Evolutionary conservation across 2,329 filamentous ascomycete genomes (phyloP), one percentile per base, ranked within the genome.

Genomic region (Beauveria varroae): DNA sequence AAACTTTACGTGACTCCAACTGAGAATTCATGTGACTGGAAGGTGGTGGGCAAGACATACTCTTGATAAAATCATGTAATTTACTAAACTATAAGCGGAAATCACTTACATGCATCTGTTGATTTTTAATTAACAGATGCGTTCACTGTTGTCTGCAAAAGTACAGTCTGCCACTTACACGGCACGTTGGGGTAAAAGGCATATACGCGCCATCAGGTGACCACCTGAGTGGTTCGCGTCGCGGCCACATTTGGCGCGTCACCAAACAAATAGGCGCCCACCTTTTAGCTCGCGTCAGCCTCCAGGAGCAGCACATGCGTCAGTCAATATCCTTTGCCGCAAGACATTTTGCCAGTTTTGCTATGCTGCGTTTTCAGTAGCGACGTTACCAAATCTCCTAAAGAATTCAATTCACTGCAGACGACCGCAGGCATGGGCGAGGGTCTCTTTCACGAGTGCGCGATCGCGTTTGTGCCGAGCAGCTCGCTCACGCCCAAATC

Each of bases 401-500:
- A 16, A 37, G 14, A 6, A 37, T 37, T 16, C 5, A 37, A 37
- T 14, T 2, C 12, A 6, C 34, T 37, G 34, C 34, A 46, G 18
- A 37, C 28, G 3, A 60, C 46, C 16, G 40, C 34, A 41, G 64
- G 63, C 55, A 78, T 74, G 72, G 67, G 65, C 50, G 67, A 67
- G n/a, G 62, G 67, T 40, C 65, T 78, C 61, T 80, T 80, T 65
- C 63, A 69, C 64, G 73, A 78, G 63, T 80, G 78, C 70, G 65
- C 69, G 9, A 70, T 81, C 64, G 76, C 76, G 41, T 81, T 81
- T 65, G 77, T 81, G 43, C 73, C 77, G 1, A 78, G 77, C 67
- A 71, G 68, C 43, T 65, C 68, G 18, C 69, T 81, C 20, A 68
- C 76, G 10, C 71, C 74, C 1, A 78, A 73, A 55, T 65, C 74